These are phyloP conservation scores for Delonix regia DNA, from an alignment of 306 rosid genomes.

Conservation along the genomic window DNA sequence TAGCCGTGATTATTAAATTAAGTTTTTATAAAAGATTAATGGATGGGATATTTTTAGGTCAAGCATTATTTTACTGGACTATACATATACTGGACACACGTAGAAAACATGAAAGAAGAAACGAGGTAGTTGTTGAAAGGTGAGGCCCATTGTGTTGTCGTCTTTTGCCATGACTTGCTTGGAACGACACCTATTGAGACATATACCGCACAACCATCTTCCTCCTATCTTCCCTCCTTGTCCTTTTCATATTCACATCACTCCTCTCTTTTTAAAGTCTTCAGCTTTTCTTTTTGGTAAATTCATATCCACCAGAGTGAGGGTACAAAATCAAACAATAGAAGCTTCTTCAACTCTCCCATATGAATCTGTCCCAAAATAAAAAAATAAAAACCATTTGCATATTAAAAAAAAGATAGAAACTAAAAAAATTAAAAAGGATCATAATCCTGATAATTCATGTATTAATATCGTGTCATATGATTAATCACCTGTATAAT, in stretches of 20 bases:
- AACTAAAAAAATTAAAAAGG: too few species aligned
- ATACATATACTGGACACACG: not conserved
- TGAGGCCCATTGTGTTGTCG: conserved; percentile 27
- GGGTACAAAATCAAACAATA: too few species aligned
- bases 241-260: not conserved
- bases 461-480: not conserved
- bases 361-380: too few species aligned
- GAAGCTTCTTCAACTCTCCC: too few species aligned
- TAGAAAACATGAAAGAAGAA: not conserved
- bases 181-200: not conserved
- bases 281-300: not conserved
- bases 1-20: too few species aligned
- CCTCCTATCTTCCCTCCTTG: not conserved
- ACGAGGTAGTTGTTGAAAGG: conserved; percentile 4
- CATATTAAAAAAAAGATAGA: too few species aligned
- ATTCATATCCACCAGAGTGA: too few species aligned
- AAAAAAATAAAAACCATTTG: too few species aligned
- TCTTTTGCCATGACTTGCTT: not conserved
- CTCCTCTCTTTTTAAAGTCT: not conserved
- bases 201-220: not conserved
- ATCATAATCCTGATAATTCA: not conserved
- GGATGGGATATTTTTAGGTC: too few species aligned
- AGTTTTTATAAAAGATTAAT: too few species aligned
- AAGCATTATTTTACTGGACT: too few species aligned
- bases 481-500: not conserved